Base-by-base conservation (phyloP, 306 rosid genomes). In the Prunus padus region DNA sequence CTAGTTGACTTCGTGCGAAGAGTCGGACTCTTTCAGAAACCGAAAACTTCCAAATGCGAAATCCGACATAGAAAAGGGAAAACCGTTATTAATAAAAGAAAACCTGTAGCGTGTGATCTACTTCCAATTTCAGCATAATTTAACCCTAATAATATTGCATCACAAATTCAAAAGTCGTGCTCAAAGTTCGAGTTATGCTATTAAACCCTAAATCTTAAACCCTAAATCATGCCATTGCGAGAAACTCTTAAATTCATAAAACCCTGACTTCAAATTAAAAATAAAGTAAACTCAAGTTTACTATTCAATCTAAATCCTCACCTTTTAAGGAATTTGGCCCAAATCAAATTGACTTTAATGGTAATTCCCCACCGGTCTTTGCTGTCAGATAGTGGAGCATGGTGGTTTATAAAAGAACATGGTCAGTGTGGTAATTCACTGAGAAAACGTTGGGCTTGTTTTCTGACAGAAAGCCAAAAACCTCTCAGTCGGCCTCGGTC, bases 351-450 rank as follows among this genome's bases (percentile, higher is more conserved):
- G 68, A 22, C 25, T 31, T 11, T 2, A 23, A 31, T 8, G 26
- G 68, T 19, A 64, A 33, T 33, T 33, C 33, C 0, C 20, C 4
- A 30, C 20, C 0, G 9, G 23, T 33, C 8, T 8, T 31, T 10
- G 46, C 37, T 33, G 26, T 16, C 68, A 64, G 46, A 3, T 18
- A 18, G 47, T 46, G 42, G 3, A 31, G 47, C 37, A 33, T 12
- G 8, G 20, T 63, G 47, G 13, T 19, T 22, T 23, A 47, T 42
- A 68, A 4, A 72, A 6, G 4, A 13, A 28, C 42, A 45, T 56
- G 83, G 88, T 22, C 51, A 71, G 6, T 3, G 25, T 4, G 67
- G 88, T 83, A 89, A 86, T 37, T 67, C 30, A 2, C 13, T 18
- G 3, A 14, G 51, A 72, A 76, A 51, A 6, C 61, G 2, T 4